These are phyloP conservation scores for Magnaporthales sp. DNA, from an alignment of 2,329 filamentous ascomycete species.

Conservation along the genomic window DNA sequence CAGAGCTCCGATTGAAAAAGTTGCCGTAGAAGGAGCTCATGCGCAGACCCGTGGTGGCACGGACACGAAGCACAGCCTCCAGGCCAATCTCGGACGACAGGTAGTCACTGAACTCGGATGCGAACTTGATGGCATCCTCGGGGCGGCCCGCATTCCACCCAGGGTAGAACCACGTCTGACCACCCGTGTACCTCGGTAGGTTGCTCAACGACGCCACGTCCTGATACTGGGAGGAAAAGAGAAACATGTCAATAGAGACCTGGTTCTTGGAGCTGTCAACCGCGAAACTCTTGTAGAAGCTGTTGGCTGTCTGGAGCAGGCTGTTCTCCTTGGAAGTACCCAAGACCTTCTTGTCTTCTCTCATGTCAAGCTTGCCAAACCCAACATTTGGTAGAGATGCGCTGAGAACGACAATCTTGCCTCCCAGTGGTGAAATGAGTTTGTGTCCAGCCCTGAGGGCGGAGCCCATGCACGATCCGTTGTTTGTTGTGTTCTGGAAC, in stretches of 20 bases:
- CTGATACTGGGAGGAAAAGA: conserved; percentile 93
- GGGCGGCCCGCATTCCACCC: conserved; percentile 91
- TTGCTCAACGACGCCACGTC: conserved; percentile 96
- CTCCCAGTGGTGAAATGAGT: conserved; percentile 86
- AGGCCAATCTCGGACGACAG: conserved; percentile 94
- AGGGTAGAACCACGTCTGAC: conserved; percentile 97
- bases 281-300: conserved; percentile 98
- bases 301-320: conserved; percentile 84
- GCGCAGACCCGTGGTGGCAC: conserved; percentile 85
- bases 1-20: conserved; percentile 97
- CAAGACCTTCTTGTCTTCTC: conserved; percentile 92
- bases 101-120: conserved; percentile 92
- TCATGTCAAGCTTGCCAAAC: conserved; percentile 80
- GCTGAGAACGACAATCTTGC: conserved; percentile 88
- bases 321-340: conserved; percentile 87
- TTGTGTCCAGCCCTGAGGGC: conserved; percentile 90
- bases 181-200: conserved; percentile 89
- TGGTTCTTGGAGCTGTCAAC: conserved; percentile 99
- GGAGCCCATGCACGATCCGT: conserved; percentile 87
- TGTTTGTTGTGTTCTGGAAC: conserved; percentile 92
- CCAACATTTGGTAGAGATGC: conserved; percentile 86
- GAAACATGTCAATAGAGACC: conserved; percentile 96
- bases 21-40: conserved; percentile 99
- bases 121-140: conserved; percentile 97
- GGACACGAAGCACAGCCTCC: conserved; percentile 90